Evolutionary conservation across 441 rosid genomes (phyloP).

Genomic region (Lepidium campestre): DNA sequence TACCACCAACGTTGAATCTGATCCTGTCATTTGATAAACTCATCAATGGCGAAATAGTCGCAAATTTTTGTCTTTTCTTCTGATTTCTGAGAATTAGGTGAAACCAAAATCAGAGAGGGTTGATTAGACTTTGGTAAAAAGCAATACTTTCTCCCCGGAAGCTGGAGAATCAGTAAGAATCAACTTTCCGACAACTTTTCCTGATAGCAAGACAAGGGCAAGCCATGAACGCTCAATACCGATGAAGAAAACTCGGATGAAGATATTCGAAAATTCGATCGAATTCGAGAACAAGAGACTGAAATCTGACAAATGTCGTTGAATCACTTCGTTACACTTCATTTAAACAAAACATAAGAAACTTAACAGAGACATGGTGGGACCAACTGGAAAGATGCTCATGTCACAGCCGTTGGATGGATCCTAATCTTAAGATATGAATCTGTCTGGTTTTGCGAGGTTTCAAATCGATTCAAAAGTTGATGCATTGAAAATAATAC

Average conservation of each 20-base stretch:
- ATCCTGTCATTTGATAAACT: constrained; percentile 61
- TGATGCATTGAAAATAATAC: too few species aligned
- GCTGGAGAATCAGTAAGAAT: not conserved
- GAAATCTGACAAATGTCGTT: constrained; percentile 33
- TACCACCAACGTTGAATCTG: constrained; percentile 85
- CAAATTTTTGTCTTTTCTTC: not conserved
- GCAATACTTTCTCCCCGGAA: not conserved
- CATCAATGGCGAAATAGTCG: constrained; percentile 32
- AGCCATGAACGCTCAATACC: not conserved
- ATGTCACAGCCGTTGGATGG: constrained; percentile 21
- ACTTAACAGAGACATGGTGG: not conserved
- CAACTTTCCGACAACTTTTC: not conserved
- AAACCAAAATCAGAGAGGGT: too few species aligned
- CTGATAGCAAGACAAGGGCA: constrained; percentile 15
- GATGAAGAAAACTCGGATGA: not conserved
- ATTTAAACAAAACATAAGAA: constrained; percentile 10
- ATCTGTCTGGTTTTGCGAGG: too few species aligned
- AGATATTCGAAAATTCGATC: not conserved
- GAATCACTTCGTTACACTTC: constrained; percentile 23
- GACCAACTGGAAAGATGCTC: not conserved
- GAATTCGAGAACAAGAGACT: constrained; percentile 12
- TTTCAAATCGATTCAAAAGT: too few species aligned
- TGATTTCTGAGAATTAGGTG: not conserved
- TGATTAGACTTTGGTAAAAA: not conserved
- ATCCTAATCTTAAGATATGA: not conserved